Base-by-base conservation (phyloP, 2,329 filamentous ascomycete species). In the Coniochaeta pulveracea region DNA sequence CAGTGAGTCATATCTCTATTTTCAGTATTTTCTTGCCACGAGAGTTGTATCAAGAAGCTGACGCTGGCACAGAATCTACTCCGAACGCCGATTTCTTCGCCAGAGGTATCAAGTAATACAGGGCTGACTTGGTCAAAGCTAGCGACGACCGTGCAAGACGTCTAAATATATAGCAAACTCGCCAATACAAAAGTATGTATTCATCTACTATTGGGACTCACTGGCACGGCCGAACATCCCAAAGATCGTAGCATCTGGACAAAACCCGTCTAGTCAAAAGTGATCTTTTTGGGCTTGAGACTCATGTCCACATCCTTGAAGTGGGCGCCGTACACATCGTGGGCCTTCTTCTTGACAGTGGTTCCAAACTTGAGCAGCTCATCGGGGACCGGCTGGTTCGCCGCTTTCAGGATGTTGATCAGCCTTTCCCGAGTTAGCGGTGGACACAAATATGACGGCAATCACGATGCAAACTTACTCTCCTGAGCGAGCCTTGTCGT, bases 341-440 rank as follows among this genome's bases (percentile, higher is more conserved):
- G 91, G 31, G 78, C 74, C 85, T 96, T 96, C 76, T 93, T 95
- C 76, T 96, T 98, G 34, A 98, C 91, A 1, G 89, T 96, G 15
- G 86, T 93, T 48, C 91, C 91, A 47, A 95, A 98, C 61, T 93
- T 95, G 55, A 96, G 67, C 23, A 98, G 64, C 17, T 85, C 82
- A 26, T 94, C 85, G 3, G 91, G 91, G 1, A 98, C 85, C 10
- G 77, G 70, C 58, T 98, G 91, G 43, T 85, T 85, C 16, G 91
- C 88, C n/a, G 78, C 84, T 60, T 83, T 93, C 41, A 98, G 73
- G 36, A 98, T 86, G 55, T 96, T 96, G 63, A 96, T 82, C 47
- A 98, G 64, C 8, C 82, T 88, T 19, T 11, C 21, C 15, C 11
- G 19, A 9, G 24, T 31, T 21, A 31, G 28, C 17, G 23, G 10